Conservation (phyloP, 768 basidiomycete genomes). For the Amanita pallidorosea region DNA sequence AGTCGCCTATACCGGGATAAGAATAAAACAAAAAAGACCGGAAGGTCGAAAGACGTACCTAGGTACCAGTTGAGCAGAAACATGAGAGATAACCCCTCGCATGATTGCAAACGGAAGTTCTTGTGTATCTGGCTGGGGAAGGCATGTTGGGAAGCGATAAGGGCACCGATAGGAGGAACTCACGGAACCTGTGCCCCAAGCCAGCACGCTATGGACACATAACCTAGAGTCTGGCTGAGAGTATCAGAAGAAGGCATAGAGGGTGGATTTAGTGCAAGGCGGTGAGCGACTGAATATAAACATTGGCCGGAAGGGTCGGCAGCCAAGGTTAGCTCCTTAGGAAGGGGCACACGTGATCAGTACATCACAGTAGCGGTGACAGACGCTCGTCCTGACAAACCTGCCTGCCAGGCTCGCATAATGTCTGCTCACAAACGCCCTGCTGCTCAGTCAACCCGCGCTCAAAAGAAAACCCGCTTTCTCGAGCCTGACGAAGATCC, state of each 20-base stretch:
- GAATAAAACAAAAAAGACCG: background rate
- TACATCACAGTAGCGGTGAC: background rate
- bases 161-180: conserved; percentile 20
- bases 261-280: conserved; percentile 9
- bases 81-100: conserved; percentile 85
- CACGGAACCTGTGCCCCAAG: conserved; percentile 84
- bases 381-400: too few relatives aligned
- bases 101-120: conserved; percentile 65
- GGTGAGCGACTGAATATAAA: conserved; percentile 9
- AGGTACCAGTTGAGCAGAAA: conserved; percentile 92
- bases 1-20: conserved; percentile 50
- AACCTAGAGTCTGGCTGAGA: conserved; percentile 59
- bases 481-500: conserved; percentile 71
- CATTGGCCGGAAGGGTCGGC: background rate
- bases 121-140: conserved; percentile 66
- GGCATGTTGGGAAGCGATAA: conserved; percentile 1
- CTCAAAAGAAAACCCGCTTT: conserved; percentile 68
- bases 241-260: conserved; percentile 19
- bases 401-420: background rate
- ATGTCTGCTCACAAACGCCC: conserved; percentile 28
- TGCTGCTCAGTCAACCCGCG: conserved; percentile 15
- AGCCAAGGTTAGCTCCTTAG: background rate
- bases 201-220: conserved; percentile 69
- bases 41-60: conserved; percentile 36
- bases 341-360: too few relatives aligned